Evolutionary conservation across 2,329 filamentous ascomycete species (phyloP), one percentile per base, ranked within the genome.

Genomic region (Sclerotinia spermophila): DNA sequence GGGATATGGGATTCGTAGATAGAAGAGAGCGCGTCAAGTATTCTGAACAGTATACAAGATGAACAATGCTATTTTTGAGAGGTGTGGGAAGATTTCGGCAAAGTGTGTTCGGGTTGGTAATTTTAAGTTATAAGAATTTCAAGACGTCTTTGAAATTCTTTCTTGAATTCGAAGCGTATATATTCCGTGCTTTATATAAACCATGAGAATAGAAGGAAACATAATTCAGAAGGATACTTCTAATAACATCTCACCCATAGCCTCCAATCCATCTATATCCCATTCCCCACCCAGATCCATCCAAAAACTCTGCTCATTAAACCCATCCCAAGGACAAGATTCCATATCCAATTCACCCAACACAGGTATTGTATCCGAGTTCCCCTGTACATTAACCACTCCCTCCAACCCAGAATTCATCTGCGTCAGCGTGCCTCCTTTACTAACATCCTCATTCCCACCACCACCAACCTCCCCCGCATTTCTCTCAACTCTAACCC

Each of bases 261-360:
- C n/a, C 38, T 30, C 51, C 5, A 33, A 61, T 11, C 24, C 53
- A 45, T 68, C 53, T 38, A 45, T 27, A 38, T 68, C 53, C 66
- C 53, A 60, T 15, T 61, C 66, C 1, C 40, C 51, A 67, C 38
- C 53, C 27, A 58, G 30, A n/a, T 61, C 53, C 53, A 68, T 60
- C 53, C 66, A 60, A 40, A 58, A 44, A 48, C n/a, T 59, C 10
- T 44, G 55, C 11, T 30, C 42, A 15, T 68, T 13, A 8, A 38
- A 38, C 27, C 15, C 24, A 59, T 44, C 10, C 53, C 66, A 61
- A 10, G 30, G 5, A 15, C 66, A 61, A 10, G 30, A 8, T 8
- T 60, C 27, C 21, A 48, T 24, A 38, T 68, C 53, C 15, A 38
- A 3, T 21, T 48, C 53, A 27, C 30, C 42, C 30, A 61, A 42